Base-by-base conservation (phyloP, 768 basidiomycete genomes). In the Pleurotus salmoneostramineus region DNA sequence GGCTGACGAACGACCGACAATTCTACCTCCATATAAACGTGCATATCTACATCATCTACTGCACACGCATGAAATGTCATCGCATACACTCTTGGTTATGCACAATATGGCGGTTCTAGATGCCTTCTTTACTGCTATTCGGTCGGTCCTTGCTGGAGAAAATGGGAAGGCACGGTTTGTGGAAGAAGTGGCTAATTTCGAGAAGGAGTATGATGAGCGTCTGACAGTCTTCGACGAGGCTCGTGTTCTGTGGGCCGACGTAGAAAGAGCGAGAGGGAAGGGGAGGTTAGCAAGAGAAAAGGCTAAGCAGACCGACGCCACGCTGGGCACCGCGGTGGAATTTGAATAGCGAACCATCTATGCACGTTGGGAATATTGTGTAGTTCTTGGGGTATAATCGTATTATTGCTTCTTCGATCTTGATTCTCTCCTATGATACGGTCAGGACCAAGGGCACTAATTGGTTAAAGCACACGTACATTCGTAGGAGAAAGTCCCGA, bases 11-110 rank as follows among this genome's bases (percentile, higher is more conserved):
- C 21, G 21, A 27, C 27, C 36, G 21, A 42, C 3, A 15, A n/a
- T 33, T 42, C 15, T 49, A 27, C 71, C 73, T 1, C 69, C 76
- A 1, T 74, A 72, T 61, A 75, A 77, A 4, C 77, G 80, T 11
- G 88, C 89, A 2, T 95, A 95, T 62, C 51, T 93, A 33, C 91
- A 95, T 66, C 93, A 95, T 63, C 81, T 95, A 11, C 73, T 94
- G 36, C 86, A 88, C 52, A 93, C 93, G 5, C 93, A 95, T 69
- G 93, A 95, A 69, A 94, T 95, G 93, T 83, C 87, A 0, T 87
- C 91, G 0, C 91, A 95, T 62, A 66, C 90, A 3, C 69, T 94
- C 21, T 80, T 95, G 14, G 79, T 77, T 8, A 76, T 85, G 71
- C 93, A 95, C 69, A 95, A 95, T 62, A 74, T 92, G 32, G 67